Evolutionary conservation across 1,139 yeast species (phyloP).

Genomic region (Geotrichum candidum): DNA sequence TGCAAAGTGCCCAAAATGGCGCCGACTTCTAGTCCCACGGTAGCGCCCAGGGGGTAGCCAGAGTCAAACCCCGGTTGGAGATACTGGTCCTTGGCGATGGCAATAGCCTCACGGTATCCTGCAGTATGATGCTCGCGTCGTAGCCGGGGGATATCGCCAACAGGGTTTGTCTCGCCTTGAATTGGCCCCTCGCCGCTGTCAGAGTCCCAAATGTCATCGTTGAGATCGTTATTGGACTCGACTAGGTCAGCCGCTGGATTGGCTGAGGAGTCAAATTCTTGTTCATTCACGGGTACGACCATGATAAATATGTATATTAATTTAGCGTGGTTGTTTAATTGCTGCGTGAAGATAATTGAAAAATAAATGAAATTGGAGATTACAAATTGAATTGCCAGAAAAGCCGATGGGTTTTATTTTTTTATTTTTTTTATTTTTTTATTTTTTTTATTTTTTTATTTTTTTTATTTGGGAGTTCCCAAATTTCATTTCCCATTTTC

Average conservation of each 20-base stretch:
- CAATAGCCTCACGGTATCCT: constrained; percentile 80
- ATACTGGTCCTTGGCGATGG: constrained; percentile 60
- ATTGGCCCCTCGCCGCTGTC: constrained; percentile 8
- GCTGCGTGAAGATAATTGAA: background rate
- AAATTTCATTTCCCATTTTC: background rate
- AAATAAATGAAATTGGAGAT: background rate
- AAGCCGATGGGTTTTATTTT: background rate
- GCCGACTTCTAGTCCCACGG: constrained; percentile 63
- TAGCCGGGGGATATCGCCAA: constrained; percentile 10
- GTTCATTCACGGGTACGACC: background rate
- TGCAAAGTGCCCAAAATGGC: constrained; percentile 51
- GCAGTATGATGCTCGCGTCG: constrained; percentile 67
- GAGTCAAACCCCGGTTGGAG: constrained; percentile 76
- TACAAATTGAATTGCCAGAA: background rate
- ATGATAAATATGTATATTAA: background rate
- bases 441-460: background rate
- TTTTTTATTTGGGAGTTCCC: background rate
- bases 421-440: background rate
- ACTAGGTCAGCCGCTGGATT: background rate
- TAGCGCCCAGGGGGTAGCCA: constrained; percentile 73
- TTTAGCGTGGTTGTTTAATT: background rate
- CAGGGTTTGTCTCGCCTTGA: background rate
- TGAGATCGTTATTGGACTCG: background rate
- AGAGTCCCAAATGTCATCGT: constrained; percentile 20
- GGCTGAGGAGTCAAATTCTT: background rate